A percentile compares a stretch with the other conserved stretches of the same genome.
phyloP scores from a whole-genome alignment of 1,284 basidiomycete genomes.

The Rhizoctonia solani region DNA sequence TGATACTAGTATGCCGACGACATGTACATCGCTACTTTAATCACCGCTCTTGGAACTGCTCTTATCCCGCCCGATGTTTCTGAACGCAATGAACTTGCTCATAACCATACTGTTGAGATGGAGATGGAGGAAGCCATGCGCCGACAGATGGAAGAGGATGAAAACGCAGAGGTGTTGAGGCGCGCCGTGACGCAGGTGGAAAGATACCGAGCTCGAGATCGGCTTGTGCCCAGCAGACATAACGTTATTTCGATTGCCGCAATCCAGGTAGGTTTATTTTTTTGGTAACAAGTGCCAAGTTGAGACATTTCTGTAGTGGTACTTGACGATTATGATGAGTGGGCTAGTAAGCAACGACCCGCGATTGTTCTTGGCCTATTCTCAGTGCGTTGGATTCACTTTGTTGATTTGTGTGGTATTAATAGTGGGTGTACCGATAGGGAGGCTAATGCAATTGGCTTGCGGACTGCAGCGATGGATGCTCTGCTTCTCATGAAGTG shows the following conservation, averaged over 20 bases:
- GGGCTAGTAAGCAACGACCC: constrained; percentile 83
- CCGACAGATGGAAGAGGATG: constrained; percentile 49
- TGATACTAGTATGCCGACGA: constrained; percentile 80
- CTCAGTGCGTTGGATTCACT: constrained; percentile 62
- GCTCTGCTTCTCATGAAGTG: constrained; percentile 89
- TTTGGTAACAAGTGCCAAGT: constrained; percentile 19
- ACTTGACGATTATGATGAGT: constrained; percentile 77
- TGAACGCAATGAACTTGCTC: constrained; percentile 75
- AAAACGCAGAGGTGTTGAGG: constrained; percentile 69
- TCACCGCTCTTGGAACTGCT: constrained; percentile 80
- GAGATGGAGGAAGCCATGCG: constrained; percentile 22
- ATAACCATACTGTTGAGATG: constrained; percentile 44
- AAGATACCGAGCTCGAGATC: constrained; percentile 91
- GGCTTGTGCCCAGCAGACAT: constrained; percentile 91
- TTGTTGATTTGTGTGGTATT: neutral
- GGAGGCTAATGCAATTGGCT: constrained; percentile 90
- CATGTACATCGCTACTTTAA: constrained; percentile 86
- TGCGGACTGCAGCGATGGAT: constrained; percentile 92
- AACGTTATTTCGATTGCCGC: constrained; percentile 92
- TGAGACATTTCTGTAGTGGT: constrained; percentile 59
- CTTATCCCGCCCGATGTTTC: constrained; percentile 73
- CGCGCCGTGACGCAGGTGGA: constrained; percentile 81
- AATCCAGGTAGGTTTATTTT: constrained; percentile 66
- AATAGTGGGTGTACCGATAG: constrained; percentile 49
- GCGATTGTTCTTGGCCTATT: constrained; percentile 83